Conservation (phyloP, 768 basidiomycete genomes). For the Hebeloma cylindrosporum region DNA sequence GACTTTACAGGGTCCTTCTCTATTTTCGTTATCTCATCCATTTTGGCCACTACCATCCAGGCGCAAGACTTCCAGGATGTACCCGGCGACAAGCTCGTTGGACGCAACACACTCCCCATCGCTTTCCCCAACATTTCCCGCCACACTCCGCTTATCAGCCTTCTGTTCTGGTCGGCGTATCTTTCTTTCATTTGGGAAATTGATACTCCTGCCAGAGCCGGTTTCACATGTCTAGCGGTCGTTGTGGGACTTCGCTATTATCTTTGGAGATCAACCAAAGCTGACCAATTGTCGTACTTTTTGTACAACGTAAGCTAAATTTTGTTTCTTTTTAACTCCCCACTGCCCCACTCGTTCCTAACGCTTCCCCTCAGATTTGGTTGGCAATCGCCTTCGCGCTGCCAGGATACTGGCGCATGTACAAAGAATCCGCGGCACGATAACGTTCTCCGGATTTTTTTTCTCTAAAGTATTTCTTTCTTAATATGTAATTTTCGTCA, state of each 20-base stretch:
- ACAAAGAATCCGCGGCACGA: slow-evolving; percentile 19
- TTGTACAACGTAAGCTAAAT: slow-evolving; percentile 30
- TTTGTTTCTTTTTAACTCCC: neutral
- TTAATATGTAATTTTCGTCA: slow-evolving; percentile 1
- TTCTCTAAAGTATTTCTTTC: too few relatives aligned
- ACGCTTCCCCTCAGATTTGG: slow-evolving; percentile 19
- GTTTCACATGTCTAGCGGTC: slow-evolving; percentile 32
- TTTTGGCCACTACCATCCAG: slow-evolving; percentile 46
- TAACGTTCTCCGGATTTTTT: too few relatives aligned
- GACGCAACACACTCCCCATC: slow-evolving; percentile 46
- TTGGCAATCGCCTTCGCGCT: slow-evolving; percentile 19
- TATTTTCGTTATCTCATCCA: slow-evolving; percentile 34
- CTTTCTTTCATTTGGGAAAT: slow-evolving; percentile 37
- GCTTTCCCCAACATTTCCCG: slow-evolving; percentile 36
- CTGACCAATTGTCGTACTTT: slow-evolving; percentile 23
- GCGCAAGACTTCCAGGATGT: slow-evolving; percentile 50
- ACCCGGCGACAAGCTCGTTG: slow-evolving; percentile 38
- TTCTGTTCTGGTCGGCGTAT: slow-evolving; percentile 38
- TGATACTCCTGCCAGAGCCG: slow-evolving; percentile 21
- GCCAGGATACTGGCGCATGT: slow-evolving; percentile 23
- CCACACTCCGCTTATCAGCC: slow-evolving; percentile 29
- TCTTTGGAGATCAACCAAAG: slow-evolving; percentile 12
- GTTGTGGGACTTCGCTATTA: slow-evolving; percentile 27
- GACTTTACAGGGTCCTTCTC: slow-evolving; percentile 31
- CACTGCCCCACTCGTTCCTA: neutral